phyloP scores from a whole-genome alignment of 129 eudicot genomes.

The Rutidosis leptorrhynchoides region DNA sequence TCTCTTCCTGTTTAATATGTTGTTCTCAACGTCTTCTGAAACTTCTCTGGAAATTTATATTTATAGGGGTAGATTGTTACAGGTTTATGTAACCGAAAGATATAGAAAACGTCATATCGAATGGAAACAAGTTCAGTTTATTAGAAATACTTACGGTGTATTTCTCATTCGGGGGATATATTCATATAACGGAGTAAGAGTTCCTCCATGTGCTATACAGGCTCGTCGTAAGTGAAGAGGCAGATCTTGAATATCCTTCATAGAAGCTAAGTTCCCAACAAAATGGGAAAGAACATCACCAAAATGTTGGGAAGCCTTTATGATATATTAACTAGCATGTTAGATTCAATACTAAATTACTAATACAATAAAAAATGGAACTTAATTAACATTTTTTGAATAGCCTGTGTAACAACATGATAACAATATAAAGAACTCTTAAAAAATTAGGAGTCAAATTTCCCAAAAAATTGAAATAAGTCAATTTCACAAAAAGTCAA shows the following conservation, averaged over 20 bases:
- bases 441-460: background rate
- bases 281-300: constrained; percentile 82
- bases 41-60: constrained; percentile 42
- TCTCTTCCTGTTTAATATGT: constrained; percentile 43
- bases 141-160: constrained; percentile 57
- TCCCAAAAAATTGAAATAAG: no score
- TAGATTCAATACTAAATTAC: constrained; percentile 21
- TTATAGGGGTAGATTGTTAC: constrained; percentile 14
- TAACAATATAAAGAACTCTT: background rate
- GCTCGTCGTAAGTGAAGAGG: constrained; percentile 81
- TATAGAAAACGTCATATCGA: background rate
- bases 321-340: constrained; percentile 21
- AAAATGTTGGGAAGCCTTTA: constrained; percentile 97
- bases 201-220: constrained; percentile 80
- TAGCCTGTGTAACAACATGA: background rate
- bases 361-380: background rate
- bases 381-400: background rate
- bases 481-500: background rate
- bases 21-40: constrained; percentile 29
- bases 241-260: constrained; percentile 42
- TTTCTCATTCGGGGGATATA: constrained; percentile 88
- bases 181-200: constrained; percentile 67
- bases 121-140: background rate
- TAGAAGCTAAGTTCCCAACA: constrained; percentile 69
- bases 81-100: constrained; percentile 4